Conservation (phyloP, 306 rosid species). For the Sphenostylis stenocarpa region DNA sequence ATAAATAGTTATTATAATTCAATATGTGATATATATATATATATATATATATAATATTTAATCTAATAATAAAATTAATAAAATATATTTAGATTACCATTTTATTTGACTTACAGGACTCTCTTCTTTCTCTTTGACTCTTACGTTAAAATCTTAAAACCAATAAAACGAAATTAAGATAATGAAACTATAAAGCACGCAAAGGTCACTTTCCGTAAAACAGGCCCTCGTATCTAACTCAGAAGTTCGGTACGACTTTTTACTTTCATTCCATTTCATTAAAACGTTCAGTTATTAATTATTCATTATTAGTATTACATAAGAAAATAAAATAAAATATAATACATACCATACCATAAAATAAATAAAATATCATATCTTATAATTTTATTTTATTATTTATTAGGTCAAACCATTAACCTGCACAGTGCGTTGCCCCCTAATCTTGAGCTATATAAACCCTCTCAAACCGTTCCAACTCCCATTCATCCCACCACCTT, state of each 20-base stretch:
- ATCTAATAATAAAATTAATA: too few species aligned
- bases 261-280: neutral
- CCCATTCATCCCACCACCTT: constrained; percentile 16
- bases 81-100: too few species aligned
- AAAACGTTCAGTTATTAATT: neutral
- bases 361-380: too few species aligned
- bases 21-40: too few species aligned
- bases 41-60: too few species aligned
- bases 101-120: too few species aligned
- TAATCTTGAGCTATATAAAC: constrained; percentile 33
- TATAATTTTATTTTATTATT: too few species aligned
- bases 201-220: constrained; percentile 31
- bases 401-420: neutral
- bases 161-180: neutral
- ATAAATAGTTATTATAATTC: too few species aligned
- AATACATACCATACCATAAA: too few species aligned
- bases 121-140: neutral
- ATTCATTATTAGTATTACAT: neutral
- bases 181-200: neutral
- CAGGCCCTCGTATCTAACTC: neutral
- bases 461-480: constrained; percentile 29
- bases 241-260: constrained; percentile 36
- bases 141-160: neutral
- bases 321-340: too few species aligned
- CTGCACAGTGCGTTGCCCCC: neutral